These are phyloP conservation scores for Echinosophora koreensis DNA, from an alignment of 306 rosid genomes.

Conservation along the genomic window DNA sequence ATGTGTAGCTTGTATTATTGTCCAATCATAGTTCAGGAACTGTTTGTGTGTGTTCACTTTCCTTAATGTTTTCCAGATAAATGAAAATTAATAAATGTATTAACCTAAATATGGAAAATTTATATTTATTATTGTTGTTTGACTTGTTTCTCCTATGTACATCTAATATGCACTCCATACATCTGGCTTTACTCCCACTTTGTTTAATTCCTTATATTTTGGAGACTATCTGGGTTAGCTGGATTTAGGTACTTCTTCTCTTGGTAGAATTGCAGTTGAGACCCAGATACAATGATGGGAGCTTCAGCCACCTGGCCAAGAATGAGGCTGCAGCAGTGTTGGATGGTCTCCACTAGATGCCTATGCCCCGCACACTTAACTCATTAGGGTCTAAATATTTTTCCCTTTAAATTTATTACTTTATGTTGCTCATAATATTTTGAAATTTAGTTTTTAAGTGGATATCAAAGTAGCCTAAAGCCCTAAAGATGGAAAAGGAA, in stretches of 20 bases:
- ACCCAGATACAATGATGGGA: not conserved
- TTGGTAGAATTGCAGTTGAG: not conserved
- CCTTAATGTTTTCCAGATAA: not conserved
- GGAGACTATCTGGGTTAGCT: not conserved
- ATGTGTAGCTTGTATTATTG: constrained; percentile 19
- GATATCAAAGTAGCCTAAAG: not conserved
- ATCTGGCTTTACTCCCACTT: not conserved
- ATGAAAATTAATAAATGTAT: not conserved
- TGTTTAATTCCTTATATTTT: not conserved
- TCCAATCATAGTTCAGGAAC: constrained; percentile 22
- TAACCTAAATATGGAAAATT: not conserved
- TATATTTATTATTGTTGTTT: not conserved
- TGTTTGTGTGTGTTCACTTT: constrained; percentile 4
- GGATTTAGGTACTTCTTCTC: not conserved
- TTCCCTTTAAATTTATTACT: not conserved
- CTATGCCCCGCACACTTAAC: not conserved
- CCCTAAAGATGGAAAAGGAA: too few species aligned
- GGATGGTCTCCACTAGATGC: not conserved
- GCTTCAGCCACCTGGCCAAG: not conserved
- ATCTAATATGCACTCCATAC: constrained; percentile 17
- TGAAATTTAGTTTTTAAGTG: not conserved
- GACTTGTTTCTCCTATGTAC: constrained; percentile 24
- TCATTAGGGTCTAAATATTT: not conserved
- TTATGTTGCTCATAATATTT: not conserved
- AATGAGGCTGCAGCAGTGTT: not conserved